Evolutionary conservation across 2,329 filamentous ascomycete genomes (phyloP).

Genomic region (Mycosphaerella arachidis): DNA sequence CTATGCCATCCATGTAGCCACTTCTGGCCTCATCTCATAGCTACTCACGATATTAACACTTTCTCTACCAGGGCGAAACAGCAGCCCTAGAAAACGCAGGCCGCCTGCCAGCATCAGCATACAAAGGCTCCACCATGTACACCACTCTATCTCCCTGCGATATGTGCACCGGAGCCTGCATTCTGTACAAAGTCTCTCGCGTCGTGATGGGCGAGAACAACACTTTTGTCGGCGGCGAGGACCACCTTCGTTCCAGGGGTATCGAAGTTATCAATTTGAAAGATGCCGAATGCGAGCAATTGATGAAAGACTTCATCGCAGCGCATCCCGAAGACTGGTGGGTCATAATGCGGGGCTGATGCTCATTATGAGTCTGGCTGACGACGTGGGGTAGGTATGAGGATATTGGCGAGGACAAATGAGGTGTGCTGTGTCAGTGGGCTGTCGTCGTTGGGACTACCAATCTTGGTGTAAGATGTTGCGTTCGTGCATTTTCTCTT

Average conservation of each 20-base stretch:
- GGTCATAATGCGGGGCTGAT: conserved; percentile 21
- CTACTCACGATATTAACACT: not conserved
- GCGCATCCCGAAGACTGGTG: conserved; percentile 66
- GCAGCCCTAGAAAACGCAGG: conserved; percentile 71
- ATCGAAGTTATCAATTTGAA: conserved; percentile 70
- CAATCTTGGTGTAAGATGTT: conserved; percentile 35
- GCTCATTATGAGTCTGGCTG: conserved; percentile 11
- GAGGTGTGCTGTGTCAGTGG: conserved; percentile 6
- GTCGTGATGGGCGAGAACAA: conserved; percentile 76
- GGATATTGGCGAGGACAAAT: conserved; percentile 35
- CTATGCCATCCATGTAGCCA: not conserved
- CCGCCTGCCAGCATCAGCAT: conserved; percentile 63
- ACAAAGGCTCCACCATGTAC: conserved; percentile 74
- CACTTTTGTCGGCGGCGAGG: conserved; percentile 69
- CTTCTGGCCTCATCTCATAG: not conserved
- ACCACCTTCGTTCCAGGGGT: conserved; percentile 62
- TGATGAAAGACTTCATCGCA: conserved; percentile 69
- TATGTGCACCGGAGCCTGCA: conserved; percentile 75
- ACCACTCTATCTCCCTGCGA: conserved; percentile 75
- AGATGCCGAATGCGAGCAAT: conserved; percentile 57
- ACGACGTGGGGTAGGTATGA: conserved; percentile 32
- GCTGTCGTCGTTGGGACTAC: conserved; percentile 17
- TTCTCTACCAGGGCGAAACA: conserved; percentile 61
- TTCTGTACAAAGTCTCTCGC: conserved; percentile 68
- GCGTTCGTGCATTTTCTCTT: conserved; percentile 34